Conservation (phyloP, 2,329 filamentous ascomycete genomes). For the Sclerotinia sclerotiorum region DNA sequence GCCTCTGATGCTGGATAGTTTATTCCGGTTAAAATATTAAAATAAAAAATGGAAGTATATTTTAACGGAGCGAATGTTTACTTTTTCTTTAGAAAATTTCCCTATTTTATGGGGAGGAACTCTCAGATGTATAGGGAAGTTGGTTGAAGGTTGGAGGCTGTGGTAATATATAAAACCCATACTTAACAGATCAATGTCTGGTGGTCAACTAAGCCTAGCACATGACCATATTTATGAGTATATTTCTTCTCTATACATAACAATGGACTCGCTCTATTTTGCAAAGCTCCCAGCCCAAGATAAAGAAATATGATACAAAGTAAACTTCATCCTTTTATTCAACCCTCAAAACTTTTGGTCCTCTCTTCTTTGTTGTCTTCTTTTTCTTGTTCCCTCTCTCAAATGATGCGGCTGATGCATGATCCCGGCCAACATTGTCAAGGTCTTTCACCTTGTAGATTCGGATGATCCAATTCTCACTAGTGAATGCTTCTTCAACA, state of each 20-base stretch:
- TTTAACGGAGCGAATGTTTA: neutral
- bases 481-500: conserved; percentile 95
- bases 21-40: neutral
- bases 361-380: conserved; percentile 70
- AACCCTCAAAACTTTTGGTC: conserved; percentile 68
- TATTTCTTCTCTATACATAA: conserved; percentile 36
- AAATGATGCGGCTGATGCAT: conserved; percentile 67
- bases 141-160: neutral
- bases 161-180: neutral
- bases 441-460: conserved; percentile 99
- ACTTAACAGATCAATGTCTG: neutral
- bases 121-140: neutral
- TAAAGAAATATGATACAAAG: conserved; percentile 39
- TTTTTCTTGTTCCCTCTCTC: conserved; percentile 83
- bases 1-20: too few species aligned
- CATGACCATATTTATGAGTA: conserved; percentile 33
- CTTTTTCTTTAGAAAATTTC: neutral
- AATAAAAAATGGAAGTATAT: neutral
- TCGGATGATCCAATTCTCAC: conserved; percentile 99
- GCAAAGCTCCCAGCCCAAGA: conserved; percentile 25
- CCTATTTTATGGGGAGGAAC: neutral
- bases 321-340: conserved; percentile 52
- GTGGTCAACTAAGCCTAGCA: neutral
- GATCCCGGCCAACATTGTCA: conserved; percentile 91
- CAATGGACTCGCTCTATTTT: conserved; percentile 29